Conservation (phyloP, 192 early-diverging fungal species). For the Chytriomyces sp. region DNA sequence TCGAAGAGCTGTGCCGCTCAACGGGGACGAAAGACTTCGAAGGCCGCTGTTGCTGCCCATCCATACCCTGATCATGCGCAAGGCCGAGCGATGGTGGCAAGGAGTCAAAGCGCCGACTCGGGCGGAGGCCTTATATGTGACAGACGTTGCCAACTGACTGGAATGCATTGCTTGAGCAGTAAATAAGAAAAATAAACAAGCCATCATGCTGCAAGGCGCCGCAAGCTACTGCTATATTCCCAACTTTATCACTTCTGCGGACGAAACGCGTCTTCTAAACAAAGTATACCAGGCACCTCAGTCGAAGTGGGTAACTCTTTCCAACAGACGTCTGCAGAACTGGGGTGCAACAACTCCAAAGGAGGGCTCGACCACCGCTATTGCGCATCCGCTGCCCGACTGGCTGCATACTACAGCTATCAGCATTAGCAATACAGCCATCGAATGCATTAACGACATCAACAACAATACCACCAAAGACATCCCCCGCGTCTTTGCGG, state of each 20-base stretch:
- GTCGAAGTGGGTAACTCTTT: constrained; percentile 34
- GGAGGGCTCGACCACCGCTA: background rate
- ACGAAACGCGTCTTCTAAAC: constrained; percentile 21
- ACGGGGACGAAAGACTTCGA: background rate
- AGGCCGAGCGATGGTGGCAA: constrained; percentile 11
- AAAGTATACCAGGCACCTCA: constrained; percentile 27
- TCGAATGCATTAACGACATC: background rate
- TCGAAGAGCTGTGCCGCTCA: background rate
- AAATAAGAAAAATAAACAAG: no score
- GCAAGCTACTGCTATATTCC: constrained; percentile 29
- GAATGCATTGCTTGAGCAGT: no score
- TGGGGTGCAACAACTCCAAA: constrained; percentile 28
- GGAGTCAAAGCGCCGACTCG: background rate
- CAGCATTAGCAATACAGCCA: background rate
- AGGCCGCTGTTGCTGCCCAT: background rate
- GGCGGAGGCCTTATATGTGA: background rate
- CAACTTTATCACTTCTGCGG: constrained; percentile 35
- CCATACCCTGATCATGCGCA: constrained; percentile 4
- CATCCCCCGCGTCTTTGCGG: background rate
- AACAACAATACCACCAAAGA: background rate
- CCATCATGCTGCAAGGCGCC: constrained; percentile 14
- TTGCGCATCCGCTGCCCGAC: constrained; percentile 27
- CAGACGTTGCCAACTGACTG: no score
- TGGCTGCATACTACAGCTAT: constrained; percentile 36
- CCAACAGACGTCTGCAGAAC: constrained; percentile 41